Evolutionary conservation across 1,284 basidiomycete species (phyloP).

Genomic region (Rhodotorula sp.): DNA sequence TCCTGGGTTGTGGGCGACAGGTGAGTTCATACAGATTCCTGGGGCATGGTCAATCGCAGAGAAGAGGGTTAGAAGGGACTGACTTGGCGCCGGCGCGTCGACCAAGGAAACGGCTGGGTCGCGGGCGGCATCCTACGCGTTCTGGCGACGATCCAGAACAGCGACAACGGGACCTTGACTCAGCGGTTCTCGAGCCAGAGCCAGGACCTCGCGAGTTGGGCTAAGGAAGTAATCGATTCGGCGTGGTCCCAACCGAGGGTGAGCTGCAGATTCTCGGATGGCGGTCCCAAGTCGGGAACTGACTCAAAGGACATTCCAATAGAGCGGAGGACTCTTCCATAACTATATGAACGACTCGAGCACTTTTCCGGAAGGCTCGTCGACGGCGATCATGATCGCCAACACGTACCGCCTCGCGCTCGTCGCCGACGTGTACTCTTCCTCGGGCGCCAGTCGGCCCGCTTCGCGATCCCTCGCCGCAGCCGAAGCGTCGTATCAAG

Average conservation of each 20-base stretch:
- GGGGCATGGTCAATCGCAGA: too few relatives aligned
- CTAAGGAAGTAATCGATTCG: slow-evolving; percentile 11
- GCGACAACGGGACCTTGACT: slow-evolving; percentile 52
- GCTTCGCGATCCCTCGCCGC: neutral
- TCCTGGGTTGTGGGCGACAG: slow-evolving; percentile 49
- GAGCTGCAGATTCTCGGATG: neutral
- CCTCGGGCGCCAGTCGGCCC: neutral
- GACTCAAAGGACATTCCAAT: neutral
- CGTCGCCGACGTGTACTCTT: slow-evolving; percentile 51
- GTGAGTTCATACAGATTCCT: slow-evolving; percentile 2
- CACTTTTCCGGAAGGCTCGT: slow-evolving; percentile 72
- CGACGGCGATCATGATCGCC: slow-evolving; percentile 70
- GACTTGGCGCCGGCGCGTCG: neutral
- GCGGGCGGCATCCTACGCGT: slow-evolving; percentile 58
- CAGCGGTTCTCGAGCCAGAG: slow-evolving; percentile 58
- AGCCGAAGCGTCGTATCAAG: slow-evolving; percentile 20
- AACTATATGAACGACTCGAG: slow-evolving; percentile 66
- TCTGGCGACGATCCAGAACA: slow-evolving; percentile 59
- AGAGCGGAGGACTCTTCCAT: slow-evolving; percentile 52
- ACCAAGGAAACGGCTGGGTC: slow-evolving; percentile 79
- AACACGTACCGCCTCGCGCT: slow-evolving; percentile 70
- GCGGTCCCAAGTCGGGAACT: neutral
- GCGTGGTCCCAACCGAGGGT: slow-evolving; percentile 15
- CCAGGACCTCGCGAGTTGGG: slow-evolving; percentile 61
- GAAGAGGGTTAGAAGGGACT: too few relatives aligned